Base-by-base conservation (phyloP, 345 rosid genomes). In the Xanthoceras sorbifolium region DNA sequence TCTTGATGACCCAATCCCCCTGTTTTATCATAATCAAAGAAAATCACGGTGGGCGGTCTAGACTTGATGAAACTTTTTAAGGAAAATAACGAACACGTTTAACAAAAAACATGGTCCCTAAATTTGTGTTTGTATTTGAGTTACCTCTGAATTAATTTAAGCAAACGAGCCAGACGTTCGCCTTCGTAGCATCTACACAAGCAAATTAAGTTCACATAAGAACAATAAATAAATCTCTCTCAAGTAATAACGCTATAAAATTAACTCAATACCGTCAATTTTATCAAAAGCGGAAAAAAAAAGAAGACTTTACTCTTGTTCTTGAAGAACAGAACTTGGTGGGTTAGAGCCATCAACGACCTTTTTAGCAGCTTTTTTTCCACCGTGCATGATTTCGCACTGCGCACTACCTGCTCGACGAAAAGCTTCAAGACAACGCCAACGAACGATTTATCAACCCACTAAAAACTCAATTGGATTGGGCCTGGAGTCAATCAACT, bases 171-270 rank as follows among this genome's bases (percentile, higher is more conserved):
- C 5, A 93, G 83, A 71, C 88, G 80, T 54, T 88, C 91, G 23
- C 93, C 93, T 88, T 90, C 91, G 28, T 76, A 83, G 83, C 74
- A 85, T 26, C 92, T 88, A 77, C 44, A n/a, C 52, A 83, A n/a
- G 48, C 28, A 65, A 63, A 15, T 29, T 14, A 60, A 40, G 22
- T 72, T 36, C 7, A 36, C 8, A 67, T 42, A 42, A 11, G 25
- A 67, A 22, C 14, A 23, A 31, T 0, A 10, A 42, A 25, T 0
- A 67, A 20, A 17, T 42, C 22, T 12, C 46, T 46, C n/a, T 17
- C 59, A 26, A 9, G 57, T 68, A 46, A 25, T 44, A 44, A 1
- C 12, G 0, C 32, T 2, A 6, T 38, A n/a, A 48, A 55, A 20
- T n/a, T 0, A 22, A 8, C 26, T n/a, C 28, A 55, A 31, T n/a